Base-by-base conservation (phyloP, 2,329 filamentous ascomycete species). In the Fusarium sp. region DNA sequence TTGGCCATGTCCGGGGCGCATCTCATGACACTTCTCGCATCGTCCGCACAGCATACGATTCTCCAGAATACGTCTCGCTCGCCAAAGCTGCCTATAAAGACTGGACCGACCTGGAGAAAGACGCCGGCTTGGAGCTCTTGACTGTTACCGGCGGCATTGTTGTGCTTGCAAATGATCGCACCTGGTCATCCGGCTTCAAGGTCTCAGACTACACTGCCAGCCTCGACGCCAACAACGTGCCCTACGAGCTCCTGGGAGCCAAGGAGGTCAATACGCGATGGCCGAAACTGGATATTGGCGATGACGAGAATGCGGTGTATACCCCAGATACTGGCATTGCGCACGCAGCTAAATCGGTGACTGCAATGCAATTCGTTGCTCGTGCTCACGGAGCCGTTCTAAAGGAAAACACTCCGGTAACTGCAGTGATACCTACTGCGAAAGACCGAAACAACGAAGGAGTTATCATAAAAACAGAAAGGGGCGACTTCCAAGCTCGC, bases 21-120 rank as follows among this genome's bases (percentile, higher is more conserved):
- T 56, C 52, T 10, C 52, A 55, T n/a, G 52, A 55, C 36, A 55
- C 52, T 1, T 55, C 52, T 21, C 52, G 52, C 8, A 55, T 55
- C 8, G 52, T 56, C 3, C 45, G 52, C 3, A 56, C 52, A 2
- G 52, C 52, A 17, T 56, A 56, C 2, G 52, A 56, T 20, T 45
- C 52, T 21, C 45, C 52, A 7, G 45, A 56, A 42, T 56, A 56
- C 8, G 52, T 56, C 7, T 9, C 52, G 3, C 52, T 56, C 1
- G 52, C 52, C 14, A 56, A 56, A 26, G 52, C 52, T 2, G 52
- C 52, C 0, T 56, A 51, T 5, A 51, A 51, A 28, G 53, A 56
- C 21, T 56, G 53, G 53, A 45, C 36, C 2, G 45, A 56, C 2
- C 21, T 56, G 11, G 53, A 56, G 45, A 51, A 28, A n/a, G 46